Evolutionary conservation across 495 filamentous ascomycete genomes (phyloP).

Genomic region (Achaetomiella virescens): DNA sequence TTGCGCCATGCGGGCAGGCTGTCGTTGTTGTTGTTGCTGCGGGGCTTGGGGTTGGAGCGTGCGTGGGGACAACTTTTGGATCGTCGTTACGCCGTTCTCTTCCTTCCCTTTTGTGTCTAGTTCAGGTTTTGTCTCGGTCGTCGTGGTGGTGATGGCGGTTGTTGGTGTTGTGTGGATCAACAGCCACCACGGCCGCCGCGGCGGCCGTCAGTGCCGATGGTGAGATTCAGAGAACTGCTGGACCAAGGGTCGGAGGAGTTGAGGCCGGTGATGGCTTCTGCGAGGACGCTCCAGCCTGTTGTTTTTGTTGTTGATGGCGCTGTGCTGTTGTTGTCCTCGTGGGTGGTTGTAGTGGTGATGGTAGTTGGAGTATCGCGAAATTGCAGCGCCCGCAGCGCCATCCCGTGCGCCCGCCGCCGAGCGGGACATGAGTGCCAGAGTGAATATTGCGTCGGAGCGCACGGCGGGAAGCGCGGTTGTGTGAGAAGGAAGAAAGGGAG

Average conservation of each 20-base stretch:
- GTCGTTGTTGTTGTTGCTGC: conserved; percentile 6
- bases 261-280: neutral
- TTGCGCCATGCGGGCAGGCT: conserved; percentile 23
- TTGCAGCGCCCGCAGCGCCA: neutral
- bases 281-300: neutral
- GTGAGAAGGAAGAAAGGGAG: conserved; percentile 56
- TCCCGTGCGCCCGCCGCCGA: conserved; percentile 30
- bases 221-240: too few species aligned
- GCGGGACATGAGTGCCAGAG: conserved; percentile 63
- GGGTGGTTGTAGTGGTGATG: conserved; percentile 26
- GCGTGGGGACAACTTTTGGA: conserved; percentile 22
- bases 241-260: neutral
- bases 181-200: too few species aligned
- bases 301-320: neutral
- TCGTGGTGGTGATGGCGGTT: too few species aligned
- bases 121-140: too few species aligned
- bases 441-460: conserved; percentile 67
- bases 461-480: conserved; percentile 63
- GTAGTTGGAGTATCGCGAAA: neutral
- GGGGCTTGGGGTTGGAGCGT: too few species aligned
- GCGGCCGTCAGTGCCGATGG: too few species aligned
- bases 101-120: neutral
- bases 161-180: too few species aligned
- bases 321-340: conserved; percentile 20
- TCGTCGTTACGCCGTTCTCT: neutral